phyloP scores from a whole-genome alignment of 1,284 basidiomycete species.

The Ustilago trichophora region DNA sequence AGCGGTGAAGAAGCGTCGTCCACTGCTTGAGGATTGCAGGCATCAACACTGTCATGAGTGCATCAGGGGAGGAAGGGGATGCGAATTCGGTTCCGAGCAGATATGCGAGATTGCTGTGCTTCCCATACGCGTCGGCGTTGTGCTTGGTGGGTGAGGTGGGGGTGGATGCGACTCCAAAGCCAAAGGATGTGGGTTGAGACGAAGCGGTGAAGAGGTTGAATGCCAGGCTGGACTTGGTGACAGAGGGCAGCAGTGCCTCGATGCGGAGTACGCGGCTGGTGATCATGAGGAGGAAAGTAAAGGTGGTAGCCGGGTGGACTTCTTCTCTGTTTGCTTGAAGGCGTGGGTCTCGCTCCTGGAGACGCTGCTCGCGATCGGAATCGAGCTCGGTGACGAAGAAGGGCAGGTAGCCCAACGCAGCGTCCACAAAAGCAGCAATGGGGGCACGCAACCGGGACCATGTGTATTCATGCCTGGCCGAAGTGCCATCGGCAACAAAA shows the following conservation, averaged over 20 bases:
- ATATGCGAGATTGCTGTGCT: slow-evolving; percentile 34
- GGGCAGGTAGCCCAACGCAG: slow-evolving; percentile 46
- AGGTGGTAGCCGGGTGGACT: slow-evolving; percentile 56
- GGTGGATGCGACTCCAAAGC: slow-evolving; percentile 13
- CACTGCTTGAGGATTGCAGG: slow-evolving; percentile 58
- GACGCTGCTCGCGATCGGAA: slow-evolving; percentile 36
- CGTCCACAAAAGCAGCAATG: slow-evolving; percentile 51
- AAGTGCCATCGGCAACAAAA: slow-evolving; percentile 23
- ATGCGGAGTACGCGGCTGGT: slow-evolving; percentile 56
- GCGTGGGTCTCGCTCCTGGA: slow-evolving; percentile 24
- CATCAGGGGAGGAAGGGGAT: slow-evolving; percentile 50
- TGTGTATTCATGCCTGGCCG: slow-evolving; percentile 53
- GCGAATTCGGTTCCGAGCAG: slow-evolving; percentile 24
- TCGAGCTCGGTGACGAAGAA: slow-evolving; percentile 55
- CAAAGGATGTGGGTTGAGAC: slow-evolving; percentile 17
- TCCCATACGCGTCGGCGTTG: slow-evolving; percentile 25
- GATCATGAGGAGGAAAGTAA: slow-evolving; percentile 51
- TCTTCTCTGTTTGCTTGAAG: slow-evolving; percentile 38
- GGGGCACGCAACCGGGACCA: slow-evolving; percentile 55
- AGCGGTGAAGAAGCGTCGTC: slow-evolving; percentile 46
- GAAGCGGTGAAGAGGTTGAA: slow-evolving; percentile 44
- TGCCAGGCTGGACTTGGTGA: slow-evolving; percentile 39
- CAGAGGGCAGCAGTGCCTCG: slow-evolving; percentile 45
- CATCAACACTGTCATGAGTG: slow-evolving; percentile 52
- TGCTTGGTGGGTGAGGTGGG: slow-evolving; percentile 5